Conservation (phyloP, 108 stramenopile species). For the Stephanodiscus minutulus region DNA sequence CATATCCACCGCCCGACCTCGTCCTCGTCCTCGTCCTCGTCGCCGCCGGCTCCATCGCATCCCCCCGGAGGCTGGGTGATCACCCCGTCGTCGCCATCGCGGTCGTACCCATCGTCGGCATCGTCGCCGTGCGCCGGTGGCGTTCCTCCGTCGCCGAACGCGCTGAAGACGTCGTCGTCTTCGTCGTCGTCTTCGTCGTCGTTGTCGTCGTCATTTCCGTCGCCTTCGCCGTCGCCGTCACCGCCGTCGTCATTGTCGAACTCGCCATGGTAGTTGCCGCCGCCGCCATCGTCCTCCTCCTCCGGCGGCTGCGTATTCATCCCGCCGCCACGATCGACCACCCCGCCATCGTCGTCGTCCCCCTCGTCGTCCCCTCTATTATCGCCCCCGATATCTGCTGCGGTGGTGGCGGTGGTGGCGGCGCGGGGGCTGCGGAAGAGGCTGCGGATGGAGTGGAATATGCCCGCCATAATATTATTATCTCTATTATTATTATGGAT, state of each 20-base stretch:
- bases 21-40: neutral
- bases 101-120: too few species aligned
- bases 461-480: too few species aligned
- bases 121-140: neutral
- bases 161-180: conserved; percentile 25
- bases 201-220: neutral
- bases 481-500: too few species aligned
- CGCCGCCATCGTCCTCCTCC: neutral
- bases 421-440: too few species aligned
- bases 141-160: conserved; percentile 11
- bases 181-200: neutral
- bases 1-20: too few species aligned
- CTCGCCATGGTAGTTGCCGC: too few species aligned
- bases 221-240: too few species aligned
- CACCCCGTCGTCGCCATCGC: neutral
- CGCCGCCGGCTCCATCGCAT: neutral
- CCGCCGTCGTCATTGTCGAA: neutral
- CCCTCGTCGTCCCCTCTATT: too few species aligned
- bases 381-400: too few species aligned
- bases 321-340: neutral
- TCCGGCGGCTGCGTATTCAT: neutral
- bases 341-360: neutral
- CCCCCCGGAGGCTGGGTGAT: conserved; percentile 10
- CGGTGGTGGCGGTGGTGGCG: too few species aligned
- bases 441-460: too few species aligned